Evolutionary conservation across 2,329 filamentous ascomycete species (phyloP).

Genomic region (Arthrinium puccinioides): DNA sequence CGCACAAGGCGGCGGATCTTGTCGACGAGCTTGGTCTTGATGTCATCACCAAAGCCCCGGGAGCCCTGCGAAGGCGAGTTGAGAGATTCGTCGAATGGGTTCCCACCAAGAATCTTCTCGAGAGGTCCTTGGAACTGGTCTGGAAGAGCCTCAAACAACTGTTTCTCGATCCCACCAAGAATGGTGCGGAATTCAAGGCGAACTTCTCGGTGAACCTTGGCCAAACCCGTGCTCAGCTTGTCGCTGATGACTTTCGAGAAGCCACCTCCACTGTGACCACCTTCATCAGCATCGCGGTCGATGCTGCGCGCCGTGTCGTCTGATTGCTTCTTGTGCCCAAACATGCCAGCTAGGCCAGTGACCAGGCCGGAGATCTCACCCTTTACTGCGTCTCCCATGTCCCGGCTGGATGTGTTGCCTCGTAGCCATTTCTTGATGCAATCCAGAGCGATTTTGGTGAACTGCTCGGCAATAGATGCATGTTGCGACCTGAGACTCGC

Average conservation of each 20-base stretch:
- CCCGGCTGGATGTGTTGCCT: conserved; percentile 31
- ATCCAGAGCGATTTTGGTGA: conserved; percentile 36
- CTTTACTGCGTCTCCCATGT: conserved; percentile 34
- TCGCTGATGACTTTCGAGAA: conserved; percentile 39
- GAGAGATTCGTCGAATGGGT: conserved; percentile 36
- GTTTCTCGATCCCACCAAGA: conserved; percentile 35
- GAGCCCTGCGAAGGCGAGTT: conserved; percentile 19
- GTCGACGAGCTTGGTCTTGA: conserved; percentile 34
- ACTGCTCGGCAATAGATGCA: conserved; percentile 35
- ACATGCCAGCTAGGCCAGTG: conserved; percentile 33
- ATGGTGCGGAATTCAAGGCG: conserved; percentile 38
- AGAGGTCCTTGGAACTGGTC: conserved; percentile 34
- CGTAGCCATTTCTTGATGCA: conserved; percentile 39
- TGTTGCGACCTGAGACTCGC: conserved; percentile 33
- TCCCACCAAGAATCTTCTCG: conserved; percentile 38
- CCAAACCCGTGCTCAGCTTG: conserved; percentile 36
- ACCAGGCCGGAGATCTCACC: conserved; percentile 36
- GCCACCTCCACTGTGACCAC: conserved; percentile 22
- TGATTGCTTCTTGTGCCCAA: conserved; percentile 28
- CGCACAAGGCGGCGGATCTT: conserved; percentile 36
- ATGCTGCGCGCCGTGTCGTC: conserved; percentile 25
- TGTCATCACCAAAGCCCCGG: conserved; percentile 33
- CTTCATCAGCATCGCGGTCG: conserved; percentile 15
- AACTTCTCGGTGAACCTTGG: conserved; percentile 35
- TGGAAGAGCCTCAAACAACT: conserved; percentile 36